Percentiles rank a stretch among this genome's conserved stretches.
phyloP scores from a whole-genome alignment of 1,284 basidiomycete species.

The Trichosporon sp. region DNA sequence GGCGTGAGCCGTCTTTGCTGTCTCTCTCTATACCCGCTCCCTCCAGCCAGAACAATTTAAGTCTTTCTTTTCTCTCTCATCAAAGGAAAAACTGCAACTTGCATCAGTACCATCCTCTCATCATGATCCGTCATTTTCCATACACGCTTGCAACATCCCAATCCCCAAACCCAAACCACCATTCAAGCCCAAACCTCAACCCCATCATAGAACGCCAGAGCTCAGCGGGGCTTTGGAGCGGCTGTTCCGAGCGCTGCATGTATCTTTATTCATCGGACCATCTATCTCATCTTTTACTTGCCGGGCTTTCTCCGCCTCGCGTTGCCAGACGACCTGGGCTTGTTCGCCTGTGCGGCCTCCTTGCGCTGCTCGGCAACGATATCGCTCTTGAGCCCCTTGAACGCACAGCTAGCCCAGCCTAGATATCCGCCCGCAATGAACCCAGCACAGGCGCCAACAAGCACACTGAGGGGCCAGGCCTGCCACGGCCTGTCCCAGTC shows the following conservation, averaged over 20 bases:
- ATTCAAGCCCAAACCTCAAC: not conserved
- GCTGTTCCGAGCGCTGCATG: conserved; percentile 22
- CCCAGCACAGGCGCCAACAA: conserved; percentile 66
- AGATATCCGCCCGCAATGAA: conserved; percentile 67
- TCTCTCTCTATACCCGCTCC: not conserved
- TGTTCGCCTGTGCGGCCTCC: not conserved
- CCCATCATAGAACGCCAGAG: conserved; percentile 6
- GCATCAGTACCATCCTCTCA: not conserved
- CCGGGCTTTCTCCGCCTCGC: conserved; percentile 28
- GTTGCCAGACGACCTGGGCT: conserved; percentile 23
- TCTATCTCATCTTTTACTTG: conserved; percentile 20
- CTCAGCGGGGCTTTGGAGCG: conserved; percentile 2
- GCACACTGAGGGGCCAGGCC: conserved; percentile 79
- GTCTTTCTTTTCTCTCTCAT: not conserved
- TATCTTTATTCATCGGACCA: conserved; percentile 17
- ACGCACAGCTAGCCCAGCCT: conserved; percentile 62
- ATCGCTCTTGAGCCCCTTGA: conserved; percentile 49
- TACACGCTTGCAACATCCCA: conserved; percentile 19
- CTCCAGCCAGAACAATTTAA: not conserved
- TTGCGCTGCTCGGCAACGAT: conserved; percentile 27
- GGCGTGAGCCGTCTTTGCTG: not conserved
- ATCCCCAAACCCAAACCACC: too few relatives aligned
- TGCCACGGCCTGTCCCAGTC: conserved; percentile 98
- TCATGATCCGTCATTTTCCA: not conserved
- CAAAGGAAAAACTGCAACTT: conserved; percentile 3